Base-by-base conservation (phyloP, 345 rosid genomes). In the Citrus unshiu region DNA sequence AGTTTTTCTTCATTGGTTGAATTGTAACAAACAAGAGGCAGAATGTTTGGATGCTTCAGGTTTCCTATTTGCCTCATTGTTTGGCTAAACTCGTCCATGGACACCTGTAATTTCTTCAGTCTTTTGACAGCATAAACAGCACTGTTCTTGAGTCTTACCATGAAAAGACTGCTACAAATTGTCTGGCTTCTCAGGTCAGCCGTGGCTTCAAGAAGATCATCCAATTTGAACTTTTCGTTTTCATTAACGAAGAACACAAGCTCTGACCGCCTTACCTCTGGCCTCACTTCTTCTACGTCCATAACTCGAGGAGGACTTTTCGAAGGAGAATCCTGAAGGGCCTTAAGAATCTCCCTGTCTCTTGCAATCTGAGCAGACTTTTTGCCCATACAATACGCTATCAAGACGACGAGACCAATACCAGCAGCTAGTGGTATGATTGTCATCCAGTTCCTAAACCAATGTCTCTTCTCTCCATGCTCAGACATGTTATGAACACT, bases 171-270 rank as follows among this genome's bases (percentile, higher is more conserved):
- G 81, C 89, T 88, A 74, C 84, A 76, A 35, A 80, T 59, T 35
- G 75, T 81, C 74, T 88, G 90, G 80, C 73, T 85, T 71, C 70
- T 69, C 49, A 91, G 74, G 67, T 91, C 90, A 30, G 95, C 95
- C 4, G 89, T 79, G 10, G 93, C 90, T 68, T 88, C 91, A 9
- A 91, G 77, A 60, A 91, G 93, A 35, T 89, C 93, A 3, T 87
- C 89, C 76, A 91, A 68, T 68, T 77, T 75, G 76, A 91, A 89
- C 65, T 87, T 82, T 62, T 88, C 90, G 7, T 72, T 30, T 64
- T 91, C 84, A 8, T 87, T 86, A 22, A 85, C 87, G 6, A 91
- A 88, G 78, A 89, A 87, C 9, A 86, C 81, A 4, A 91, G 88
- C 78, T 88, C 90, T 9, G 84, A 77, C 13, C 61, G 63, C 61